Evolutionary conservation across 1,284 basidiomycete species (phyloP).

Genomic region (Ceratobasidium sp.): DNA sequence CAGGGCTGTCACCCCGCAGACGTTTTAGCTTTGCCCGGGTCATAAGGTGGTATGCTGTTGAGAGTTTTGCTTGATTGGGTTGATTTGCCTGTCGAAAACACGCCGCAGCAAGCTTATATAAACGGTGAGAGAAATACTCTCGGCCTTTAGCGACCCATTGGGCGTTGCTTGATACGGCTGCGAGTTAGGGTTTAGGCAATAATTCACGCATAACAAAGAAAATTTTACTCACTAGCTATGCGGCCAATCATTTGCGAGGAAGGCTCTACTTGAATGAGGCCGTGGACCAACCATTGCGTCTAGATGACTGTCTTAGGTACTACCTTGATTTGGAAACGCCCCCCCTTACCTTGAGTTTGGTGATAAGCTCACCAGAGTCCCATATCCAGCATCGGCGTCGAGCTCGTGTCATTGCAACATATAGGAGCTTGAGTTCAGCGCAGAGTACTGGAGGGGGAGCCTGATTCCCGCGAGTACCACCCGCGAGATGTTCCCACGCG

Average conservation of each 20-base stretch:
- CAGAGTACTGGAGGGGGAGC: constrained; percentile 15
- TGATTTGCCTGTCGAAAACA: background rate
- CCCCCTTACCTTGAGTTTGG: constrained; percentile 41
- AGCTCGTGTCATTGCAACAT: constrained; percentile 47
- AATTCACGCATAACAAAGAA: background rate
- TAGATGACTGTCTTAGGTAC: background rate
- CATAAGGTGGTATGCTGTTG: constrained; percentile 21
- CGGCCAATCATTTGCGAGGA: constrained; percentile 26
- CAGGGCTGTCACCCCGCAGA: background rate
- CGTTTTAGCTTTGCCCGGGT: background rate
- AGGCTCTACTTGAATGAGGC: constrained; percentile 8
- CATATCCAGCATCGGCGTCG: constrained; percentile 47
- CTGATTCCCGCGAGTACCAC: too few species aligned
- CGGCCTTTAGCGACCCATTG: constrained; percentile 24
- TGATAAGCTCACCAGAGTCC: background rate
- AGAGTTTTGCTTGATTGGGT: background rate
- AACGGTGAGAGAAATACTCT: constrained; percentile 20
- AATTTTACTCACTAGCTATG: background rate
- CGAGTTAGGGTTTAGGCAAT: background rate
- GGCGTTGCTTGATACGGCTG: background rate
- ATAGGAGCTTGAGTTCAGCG: constrained; percentile 70
- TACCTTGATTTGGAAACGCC: too few species aligned
- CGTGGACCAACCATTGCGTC: background rate
- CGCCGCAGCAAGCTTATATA: constrained; percentile 8
- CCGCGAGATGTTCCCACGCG: too few species aligned